Conservation (phyloP, 1,284 basidiomycete species). For the Trichosporon inkin region DNA sequence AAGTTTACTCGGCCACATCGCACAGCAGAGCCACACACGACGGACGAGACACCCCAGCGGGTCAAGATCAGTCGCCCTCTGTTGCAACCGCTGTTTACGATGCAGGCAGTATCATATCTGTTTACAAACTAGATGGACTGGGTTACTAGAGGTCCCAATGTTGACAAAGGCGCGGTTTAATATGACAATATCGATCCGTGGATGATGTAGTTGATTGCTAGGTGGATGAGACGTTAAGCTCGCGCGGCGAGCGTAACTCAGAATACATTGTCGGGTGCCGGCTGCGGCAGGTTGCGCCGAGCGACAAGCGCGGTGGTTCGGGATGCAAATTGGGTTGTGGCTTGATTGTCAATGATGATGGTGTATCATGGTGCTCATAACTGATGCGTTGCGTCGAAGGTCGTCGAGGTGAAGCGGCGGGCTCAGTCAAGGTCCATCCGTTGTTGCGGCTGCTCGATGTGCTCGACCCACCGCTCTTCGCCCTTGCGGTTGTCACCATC, state of each 20-base stretch:
- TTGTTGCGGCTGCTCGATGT: constrained; percentile 29
- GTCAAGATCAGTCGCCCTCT: neutral
- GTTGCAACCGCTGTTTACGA: neutral
- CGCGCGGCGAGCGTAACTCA: constrained; percentile 1
- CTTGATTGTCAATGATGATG: neutral
- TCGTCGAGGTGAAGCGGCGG: neutral
- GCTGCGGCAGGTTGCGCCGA: neutral
- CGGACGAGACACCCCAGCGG: neutral
- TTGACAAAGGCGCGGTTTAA: constrained; percentile 1
- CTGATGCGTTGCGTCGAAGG: neutral
- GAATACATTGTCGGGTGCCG: neutral
- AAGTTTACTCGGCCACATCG: too few species aligned
- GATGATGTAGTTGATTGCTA: neutral
- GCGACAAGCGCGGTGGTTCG: neutral
- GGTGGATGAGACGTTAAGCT: neutral
- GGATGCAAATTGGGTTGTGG: neutral
- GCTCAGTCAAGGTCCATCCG: constrained; percentile 37
- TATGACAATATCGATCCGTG: neutral
- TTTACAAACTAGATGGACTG: constrained; percentile 3
- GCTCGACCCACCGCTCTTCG: constrained; percentile 42
- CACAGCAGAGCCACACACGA: too few species aligned
- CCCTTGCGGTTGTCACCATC: constrained; percentile 1
- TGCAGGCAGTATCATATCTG: constrained; percentile 9
- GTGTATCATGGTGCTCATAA: neutral
- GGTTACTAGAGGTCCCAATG: neutral